Evolutionary conservation across 352 stramenopile species (phyloP), one percentile per base, ranked within the genome.

Genomic region (Phytopythium oedochilum): DNA sequence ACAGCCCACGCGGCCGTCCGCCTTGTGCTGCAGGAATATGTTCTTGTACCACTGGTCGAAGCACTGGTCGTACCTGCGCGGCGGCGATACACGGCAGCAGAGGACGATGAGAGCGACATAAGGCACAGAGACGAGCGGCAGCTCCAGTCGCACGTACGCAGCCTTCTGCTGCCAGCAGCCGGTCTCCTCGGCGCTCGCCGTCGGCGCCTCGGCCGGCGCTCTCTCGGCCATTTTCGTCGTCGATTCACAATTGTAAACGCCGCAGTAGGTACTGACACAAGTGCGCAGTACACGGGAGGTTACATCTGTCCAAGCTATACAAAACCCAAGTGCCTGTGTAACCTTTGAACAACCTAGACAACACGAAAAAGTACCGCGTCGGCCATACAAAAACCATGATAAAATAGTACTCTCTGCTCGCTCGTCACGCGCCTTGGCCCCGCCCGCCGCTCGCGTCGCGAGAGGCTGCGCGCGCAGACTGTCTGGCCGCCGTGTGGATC

Each of bases 21-120:
- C 82, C 55, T 89, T 92, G 43, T 88, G 68, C 70, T 90, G 79
- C 20, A 94, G 64, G 57, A 94, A 94, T 28, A 92, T 71, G 35
- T 92, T 70, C 46, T 81, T 89, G 67, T 92, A 94, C 84, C 84
- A 94, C 64, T 78, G 71, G 58, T 94, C 84, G 68, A 94, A 94
- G 72, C 84, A 94, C 56, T 92, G 78, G 59, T 94, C 84, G 59
- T 88, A 86, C 15, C 71, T 82, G 51, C 45, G 25, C 25, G n/a
- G 11, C 49, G 7, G 5, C 17, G 18, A 26, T 17, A 25, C 36
- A 22, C n/a, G n/a, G n/a, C n/a, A n/a, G n/a, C n/a, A n/a, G n/a
- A n/a, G n/a, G n/a, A n/a, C n/a, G n/a, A n/a, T n/a, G n/a, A n/a
- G n/a, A n/a, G n/a, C n/a, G n/a, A n/a, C n/a, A n/a, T n/a, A n/a